phyloP scores from a whole-genome alignment of 805 yeast genomes.

The Kodamaea lidongshanica region DNA sequence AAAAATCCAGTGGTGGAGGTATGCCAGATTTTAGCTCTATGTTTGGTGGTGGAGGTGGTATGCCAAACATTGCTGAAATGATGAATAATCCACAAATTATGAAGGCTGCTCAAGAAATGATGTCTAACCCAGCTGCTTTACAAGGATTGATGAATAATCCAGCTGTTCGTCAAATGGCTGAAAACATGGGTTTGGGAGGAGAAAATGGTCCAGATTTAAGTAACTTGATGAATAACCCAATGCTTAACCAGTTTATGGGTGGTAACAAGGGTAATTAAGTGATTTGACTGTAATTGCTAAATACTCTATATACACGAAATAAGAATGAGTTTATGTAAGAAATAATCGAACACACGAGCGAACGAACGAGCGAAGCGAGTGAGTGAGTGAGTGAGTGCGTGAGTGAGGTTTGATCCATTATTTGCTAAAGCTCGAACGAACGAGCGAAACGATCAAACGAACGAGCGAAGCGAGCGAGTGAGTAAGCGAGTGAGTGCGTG shows the following conservation, averaged over 20 bases:
- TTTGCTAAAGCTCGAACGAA: too few species aligned
- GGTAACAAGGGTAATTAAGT: slow-evolving; percentile 17
- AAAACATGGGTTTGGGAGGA: slow-evolving; percentile 63
- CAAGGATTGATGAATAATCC: slow-evolving; percentile 74
- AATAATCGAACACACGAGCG: too few species aligned
- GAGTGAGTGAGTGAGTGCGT: too few species aligned
- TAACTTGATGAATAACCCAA: slow-evolving; percentile 77
- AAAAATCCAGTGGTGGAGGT: slow-evolving; percentile 45
- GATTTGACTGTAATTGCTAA: neutral
- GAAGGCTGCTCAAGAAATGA: slow-evolving; percentile 83
- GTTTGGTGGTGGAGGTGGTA: slow-evolving; percentile 70
- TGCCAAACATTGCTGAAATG: slow-evolving; percentile 61
- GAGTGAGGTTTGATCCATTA: too few species aligned
- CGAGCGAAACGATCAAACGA: too few species aligned
- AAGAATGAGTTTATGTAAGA: too few species aligned
- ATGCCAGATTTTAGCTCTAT: slow-evolving; percentile 71
- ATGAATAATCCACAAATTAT: slow-evolving; percentile 88
- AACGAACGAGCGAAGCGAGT: too few species aligned
- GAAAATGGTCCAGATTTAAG: slow-evolving; percentile 53
- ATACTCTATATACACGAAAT: too few species aligned
- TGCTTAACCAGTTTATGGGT: slow-evolving; percentile 63
- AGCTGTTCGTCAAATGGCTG: slow-evolving; percentile 76
- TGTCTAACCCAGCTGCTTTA: slow-evolving; percentile 79
- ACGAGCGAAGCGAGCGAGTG: too few species aligned
- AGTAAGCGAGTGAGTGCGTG: too few species aligned